Base-by-base conservation (phyloP, 2,329 filamentous ascomycete genomes). In the Mycosphaerelloides madeirae region DNA sequence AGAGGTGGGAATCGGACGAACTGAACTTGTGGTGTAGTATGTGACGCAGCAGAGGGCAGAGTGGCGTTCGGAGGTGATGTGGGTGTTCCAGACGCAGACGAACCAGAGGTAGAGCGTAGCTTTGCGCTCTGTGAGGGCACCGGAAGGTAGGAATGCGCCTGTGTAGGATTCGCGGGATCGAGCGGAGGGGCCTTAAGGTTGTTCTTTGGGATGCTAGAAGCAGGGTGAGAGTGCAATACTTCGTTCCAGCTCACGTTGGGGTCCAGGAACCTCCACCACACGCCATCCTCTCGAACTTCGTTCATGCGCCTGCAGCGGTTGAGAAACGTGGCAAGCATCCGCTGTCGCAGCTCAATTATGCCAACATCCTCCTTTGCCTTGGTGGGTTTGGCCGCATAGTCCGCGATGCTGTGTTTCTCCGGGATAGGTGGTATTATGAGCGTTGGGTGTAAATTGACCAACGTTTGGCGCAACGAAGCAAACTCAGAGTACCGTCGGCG, bases 321-420 rank as follows among this genome's bases (percentile, higher is more conserved):
- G 38, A 98, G 67, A 59, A 98, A 98, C 0, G 97, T 93, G 3
- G 86, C 85, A 42, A 98, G 68, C 93, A 98, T 98, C 59, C 93
- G 86, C 73, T 97, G 97, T 48, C 93, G 81, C 54, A 97, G 73
- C 63, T 98, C 93, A 53, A 98, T 98, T 35, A 97, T 98, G 49
- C 91, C 87, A 46, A 89, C 84, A 64, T 98, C 94, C 67, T 98
- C 91, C 66, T 96, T 98, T 14, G 94, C 94, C 60, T 91, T 96
- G 29, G 93, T 98, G 1, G 94, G 93, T 59, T 95, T 97, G 20
- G 94, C 90, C 13, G 93, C 93, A 64, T 98, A 98, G 66, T 98
- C 93, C 49, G 91, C 91, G 85, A 98, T 95, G 35, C 89, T 93
- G 67, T 98, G 93, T 68, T 98, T 98, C 70, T 98, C 94, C 16